Evolutionary conservation across 768 basidiomycete genomes (phyloP), one percentile per base, ranked within the genome.

Genomic region (Coprinopsis sp.): DNA sequence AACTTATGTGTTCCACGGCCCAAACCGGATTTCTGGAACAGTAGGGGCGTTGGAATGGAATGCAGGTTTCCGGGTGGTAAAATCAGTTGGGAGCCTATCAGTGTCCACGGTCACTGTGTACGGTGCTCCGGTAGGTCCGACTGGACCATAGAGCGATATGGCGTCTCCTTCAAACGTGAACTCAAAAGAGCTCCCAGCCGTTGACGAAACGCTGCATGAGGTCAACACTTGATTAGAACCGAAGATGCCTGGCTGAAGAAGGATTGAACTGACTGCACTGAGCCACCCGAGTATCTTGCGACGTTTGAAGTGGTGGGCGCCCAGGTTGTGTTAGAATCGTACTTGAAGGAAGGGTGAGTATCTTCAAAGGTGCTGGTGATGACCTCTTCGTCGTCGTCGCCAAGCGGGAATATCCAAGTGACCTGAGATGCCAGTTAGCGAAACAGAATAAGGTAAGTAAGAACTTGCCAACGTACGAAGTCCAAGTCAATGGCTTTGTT

Each of bases 231-330:
- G 21, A 13, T 22, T n/a, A 33, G 30, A 24, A 29, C 11, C 14
- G 30, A 5, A 37, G 21, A 10, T 19, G 19, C 12, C 7, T 10
- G 10, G 27, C 14, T 6, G 25, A 34, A 29, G n/a, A 33, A 22
- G 22, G 18, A 12, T 28, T 16, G 3, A 16, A 65, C 69, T 44
- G 46, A 70, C 73, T 73, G 76, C 37, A 70, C 74, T 23, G 70
- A 65, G 27, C 73, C 71, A 13, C 72, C 73, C 11, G 58, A 66
- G 54, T 72, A 76, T 37, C 66, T 61, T n/a, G 73, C 72, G 2
- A 68, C 14, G 33, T 63, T 56, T 29, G 54, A 46, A 8, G 65
- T 55, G 40, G 52, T 64, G 8, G 59, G 53, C 21, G 42, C 54
- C 76, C 74, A 77, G 12, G 55, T 52, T 8, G 48, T 48, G 6